These are phyloP conservation scores for Solanum megistacrolobum DNA, from an alignment of 257 asterid species.

Conservation along the genomic window DNA sequence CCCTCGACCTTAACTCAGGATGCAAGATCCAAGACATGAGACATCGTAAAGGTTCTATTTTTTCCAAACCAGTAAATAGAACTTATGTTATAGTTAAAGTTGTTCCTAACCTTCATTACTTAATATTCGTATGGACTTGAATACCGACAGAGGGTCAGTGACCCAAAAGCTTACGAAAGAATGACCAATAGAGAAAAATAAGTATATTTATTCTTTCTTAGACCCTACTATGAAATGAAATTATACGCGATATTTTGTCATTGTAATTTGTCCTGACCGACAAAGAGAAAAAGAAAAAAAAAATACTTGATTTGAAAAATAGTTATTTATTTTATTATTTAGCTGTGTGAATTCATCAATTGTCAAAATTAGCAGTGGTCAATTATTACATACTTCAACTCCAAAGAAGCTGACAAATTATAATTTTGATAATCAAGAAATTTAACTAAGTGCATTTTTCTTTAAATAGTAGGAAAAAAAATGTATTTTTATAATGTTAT, in stretches of 20 bases:
- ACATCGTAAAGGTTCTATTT: not conserved
- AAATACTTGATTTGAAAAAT: not conserved
- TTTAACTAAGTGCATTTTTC: not conserved
- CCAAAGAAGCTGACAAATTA: not conserved
- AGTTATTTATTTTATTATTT: not conserved
- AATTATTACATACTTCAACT: not conserved
- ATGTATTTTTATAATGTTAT: too few relatives aligned
- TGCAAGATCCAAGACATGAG: not conserved
- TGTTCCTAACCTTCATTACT: not conserved
- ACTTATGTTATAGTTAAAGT: not conserved
- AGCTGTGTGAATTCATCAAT: not conserved
- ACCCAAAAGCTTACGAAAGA: not conserved
- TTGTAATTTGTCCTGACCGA: not conserved
- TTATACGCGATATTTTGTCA: not conserved
- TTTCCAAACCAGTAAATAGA: not conserved
- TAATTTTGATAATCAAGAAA: not conserved
- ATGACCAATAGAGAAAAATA: not conserved
- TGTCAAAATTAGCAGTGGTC: not conserved
- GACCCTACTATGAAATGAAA: not conserved
- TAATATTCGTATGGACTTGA: not conserved
- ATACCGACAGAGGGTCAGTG: not conserved
- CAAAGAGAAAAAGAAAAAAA: not conserved
- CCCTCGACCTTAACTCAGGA: not conserved
- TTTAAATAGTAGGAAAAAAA: not conserved
- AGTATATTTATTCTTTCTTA: not conserved